Evolutionary conservation across 495 filamentous ascomycete species (phyloP).

Genomic region (Aspergillus sclerotioniger): DNA sequence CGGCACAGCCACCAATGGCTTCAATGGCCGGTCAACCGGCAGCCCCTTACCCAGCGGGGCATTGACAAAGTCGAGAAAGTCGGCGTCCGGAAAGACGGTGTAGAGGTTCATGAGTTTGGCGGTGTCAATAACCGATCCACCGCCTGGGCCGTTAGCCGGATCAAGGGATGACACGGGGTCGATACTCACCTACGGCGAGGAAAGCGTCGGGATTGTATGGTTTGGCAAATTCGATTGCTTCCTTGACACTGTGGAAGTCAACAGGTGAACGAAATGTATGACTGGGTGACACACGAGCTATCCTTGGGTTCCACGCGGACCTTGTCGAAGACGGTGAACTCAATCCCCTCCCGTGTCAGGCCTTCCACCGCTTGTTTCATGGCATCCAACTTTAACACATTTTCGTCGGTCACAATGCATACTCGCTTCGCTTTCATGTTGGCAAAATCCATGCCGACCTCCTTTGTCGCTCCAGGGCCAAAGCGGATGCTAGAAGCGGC

Average conservation of each 20-base stretch:
- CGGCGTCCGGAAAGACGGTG: conserved; percentile 78
- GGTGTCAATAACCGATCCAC: conserved; percentile 90
- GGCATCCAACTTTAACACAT: conserved; percentile 72
- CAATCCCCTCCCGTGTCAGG: conserved; percentile 70
- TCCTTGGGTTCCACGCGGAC: conserved; percentile 90
- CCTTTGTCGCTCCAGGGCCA: conserved; percentile 86
- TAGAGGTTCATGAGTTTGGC: conserved; percentile 99
- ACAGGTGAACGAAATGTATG: neutral
- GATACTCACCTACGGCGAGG: conserved; percentile 73
- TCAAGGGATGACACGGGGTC: conserved; percentile 2
- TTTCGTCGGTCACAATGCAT: conserved; percentile 85
- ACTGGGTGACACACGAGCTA: conserved; percentile 59
- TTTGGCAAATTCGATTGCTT: conserved; percentile 82
- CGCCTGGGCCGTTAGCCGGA: conserved; percentile 27
- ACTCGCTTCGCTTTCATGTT: conserved; percentile 87
- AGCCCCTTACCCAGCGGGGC: conserved; percentile 86
- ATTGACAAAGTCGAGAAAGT: conserved; percentile 97
- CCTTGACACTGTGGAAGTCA: conserved; percentile 51
- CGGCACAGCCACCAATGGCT: conserved; percentile 85
- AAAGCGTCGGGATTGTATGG: conserved; percentile 80
- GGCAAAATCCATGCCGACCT: conserved; percentile 98
- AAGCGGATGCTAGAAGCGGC: conserved; percentile 89
- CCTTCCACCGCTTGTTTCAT: conserved; percentile 82
- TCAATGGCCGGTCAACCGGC: conserved; percentile 75
- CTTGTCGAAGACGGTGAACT: conserved; percentile 76